These are phyloP conservation scores for Agaricus blazei DNA, from an alignment of 768 basidiomycete genomes.

Conservation along the genomic window DNA sequence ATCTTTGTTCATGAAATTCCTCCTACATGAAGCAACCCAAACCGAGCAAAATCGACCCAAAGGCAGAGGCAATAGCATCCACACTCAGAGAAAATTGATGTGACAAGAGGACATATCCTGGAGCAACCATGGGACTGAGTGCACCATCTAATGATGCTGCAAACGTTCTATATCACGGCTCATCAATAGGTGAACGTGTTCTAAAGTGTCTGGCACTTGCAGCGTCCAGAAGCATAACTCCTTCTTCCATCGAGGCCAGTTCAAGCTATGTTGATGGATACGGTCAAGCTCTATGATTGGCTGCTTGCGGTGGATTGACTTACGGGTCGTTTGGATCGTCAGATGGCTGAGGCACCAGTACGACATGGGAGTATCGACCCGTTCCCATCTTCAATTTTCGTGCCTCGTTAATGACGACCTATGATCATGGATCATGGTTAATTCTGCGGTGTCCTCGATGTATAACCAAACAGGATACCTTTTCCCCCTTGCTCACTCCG, in stretches of 20 bases:
- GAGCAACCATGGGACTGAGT: slow-evolving; percentile 36
- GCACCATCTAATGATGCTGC: slow-evolving; percentile 37
- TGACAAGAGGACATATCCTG: slow-evolving; percentile 36
- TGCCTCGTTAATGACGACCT: slow-evolving; percentile 29
- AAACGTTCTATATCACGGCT: slow-evolving; percentile 24
- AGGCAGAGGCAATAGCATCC: slow-evolving; percentile 36
- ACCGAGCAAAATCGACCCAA: slow-evolving; percentile 35
- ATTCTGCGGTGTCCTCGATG: neutral
- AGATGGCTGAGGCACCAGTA: slow-evolving; percentile 39
- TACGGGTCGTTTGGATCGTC: slow-evolving; percentile 39
- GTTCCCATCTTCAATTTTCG: slow-evolving; percentile 29
- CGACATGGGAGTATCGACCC: slow-evolving; percentile 30
- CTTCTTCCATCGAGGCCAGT: slow-evolving; percentile 42
- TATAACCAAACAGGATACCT: slow-evolving; percentile 14
- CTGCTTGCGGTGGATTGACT: slow-evolving; percentile 6
- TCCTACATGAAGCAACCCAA: slow-evolving; percentile 37
- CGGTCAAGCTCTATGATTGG: neutral
- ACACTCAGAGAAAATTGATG: slow-evolving; percentile 35
- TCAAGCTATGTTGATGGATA: slow-evolving; percentile 20
- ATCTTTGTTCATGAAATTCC: neutral
- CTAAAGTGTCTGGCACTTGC: slow-evolving; percentile 16
- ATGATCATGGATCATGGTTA: neutral
- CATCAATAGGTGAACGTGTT: neutral
- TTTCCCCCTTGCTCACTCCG: slow-evolving; percentile 28
- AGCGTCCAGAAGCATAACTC: slow-evolving; percentile 42